Conservation (phyloP, 1,284 basidiomycete species). For the Pseudozyma thailandica region DNA sequence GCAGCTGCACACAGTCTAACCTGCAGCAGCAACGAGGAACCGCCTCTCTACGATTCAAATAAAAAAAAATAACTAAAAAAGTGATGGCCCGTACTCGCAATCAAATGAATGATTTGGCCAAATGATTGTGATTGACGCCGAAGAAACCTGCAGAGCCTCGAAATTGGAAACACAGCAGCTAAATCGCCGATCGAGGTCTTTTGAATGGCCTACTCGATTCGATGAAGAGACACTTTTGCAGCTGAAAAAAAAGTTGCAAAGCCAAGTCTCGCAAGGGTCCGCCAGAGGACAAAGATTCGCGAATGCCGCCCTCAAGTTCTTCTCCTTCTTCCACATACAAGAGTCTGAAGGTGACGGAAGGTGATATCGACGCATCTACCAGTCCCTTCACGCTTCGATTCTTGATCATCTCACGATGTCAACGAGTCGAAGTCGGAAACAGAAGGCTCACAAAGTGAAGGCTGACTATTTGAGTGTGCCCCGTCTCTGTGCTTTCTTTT, state of each 20-base stretch:
- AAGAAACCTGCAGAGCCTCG: no score
- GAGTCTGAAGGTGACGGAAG: slow-evolving; percentile 50
- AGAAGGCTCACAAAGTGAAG: slow-evolving; percentile 37
- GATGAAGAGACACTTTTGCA: no score
- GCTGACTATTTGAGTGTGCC: slow-evolving; percentile 56
- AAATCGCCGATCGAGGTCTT: background rate
- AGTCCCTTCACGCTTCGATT: slow-evolving; percentile 47
- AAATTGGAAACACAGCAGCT: no score
- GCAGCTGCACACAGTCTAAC: no score
- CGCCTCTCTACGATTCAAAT: no score
- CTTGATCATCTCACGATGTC: background rate
- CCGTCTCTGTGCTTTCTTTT: slow-evolving; percentile 29
- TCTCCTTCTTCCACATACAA: slow-evolving; percentile 28
- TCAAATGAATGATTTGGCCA: no score
- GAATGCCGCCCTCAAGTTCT: background rate
- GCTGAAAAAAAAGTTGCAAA: background rate
- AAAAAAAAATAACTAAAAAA: background rate
- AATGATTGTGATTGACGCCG: no score
- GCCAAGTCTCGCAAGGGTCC: no score
- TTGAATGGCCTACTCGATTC: no score
- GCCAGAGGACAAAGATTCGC: no score
- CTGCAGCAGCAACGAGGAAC: no score
- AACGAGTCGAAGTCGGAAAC: slow-evolving; percentile 23
- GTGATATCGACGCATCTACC: slow-evolving; percentile 18
- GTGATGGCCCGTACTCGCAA: no score